Evolutionary conservation across 2,329 filamentous ascomycete genomes (phyloP).

Genomic region (Sporothrix curviconia): DNA sequence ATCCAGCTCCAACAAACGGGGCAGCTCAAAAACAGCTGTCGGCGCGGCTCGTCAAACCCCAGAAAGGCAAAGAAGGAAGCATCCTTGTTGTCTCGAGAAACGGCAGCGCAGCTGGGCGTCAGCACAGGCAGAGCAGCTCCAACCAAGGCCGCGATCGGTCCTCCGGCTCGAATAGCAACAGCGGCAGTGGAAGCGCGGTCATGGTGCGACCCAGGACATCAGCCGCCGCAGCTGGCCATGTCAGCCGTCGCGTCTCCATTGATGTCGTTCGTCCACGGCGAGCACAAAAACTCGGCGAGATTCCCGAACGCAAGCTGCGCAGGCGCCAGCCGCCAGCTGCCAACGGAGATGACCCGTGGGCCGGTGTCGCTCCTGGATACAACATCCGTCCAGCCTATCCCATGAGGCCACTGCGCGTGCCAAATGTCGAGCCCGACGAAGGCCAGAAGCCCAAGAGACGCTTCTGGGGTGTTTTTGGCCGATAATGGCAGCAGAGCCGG

Average conservation of each 20-base stretch:
- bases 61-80: not conserved
- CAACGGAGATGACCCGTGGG: not conserved
- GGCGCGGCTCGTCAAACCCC: not conserved
- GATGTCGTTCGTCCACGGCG: constrained; percentile 25
- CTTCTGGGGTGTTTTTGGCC: constrained; percentile 26
- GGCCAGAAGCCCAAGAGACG: constrained; percentile 19
- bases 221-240: not conserved
- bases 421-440: constrained; percentile 19
- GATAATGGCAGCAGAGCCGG: not conserved
- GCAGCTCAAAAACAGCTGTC: not conserved
- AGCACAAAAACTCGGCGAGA: constrained; percentile 32
- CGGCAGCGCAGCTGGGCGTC: not conserved
- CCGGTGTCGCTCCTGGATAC: constrained; percentile 21
- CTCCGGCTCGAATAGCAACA: not conserved
- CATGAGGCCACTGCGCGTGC: constrained; percentile 24
- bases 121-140: constrained; percentile 14
- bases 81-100: not conserved
- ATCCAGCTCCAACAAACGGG: not conserved
- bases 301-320: constrained; percentile 27
- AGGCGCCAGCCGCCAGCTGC: not conserved
- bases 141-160: not conserved
- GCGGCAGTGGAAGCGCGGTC: not conserved
- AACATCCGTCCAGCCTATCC: constrained; percentile 28
- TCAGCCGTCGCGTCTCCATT: constrained; percentile 24
- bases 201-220: not conserved